Conservation (phyloP, 108 stramenopile species). For the Nitzschia sp. region DNA sequence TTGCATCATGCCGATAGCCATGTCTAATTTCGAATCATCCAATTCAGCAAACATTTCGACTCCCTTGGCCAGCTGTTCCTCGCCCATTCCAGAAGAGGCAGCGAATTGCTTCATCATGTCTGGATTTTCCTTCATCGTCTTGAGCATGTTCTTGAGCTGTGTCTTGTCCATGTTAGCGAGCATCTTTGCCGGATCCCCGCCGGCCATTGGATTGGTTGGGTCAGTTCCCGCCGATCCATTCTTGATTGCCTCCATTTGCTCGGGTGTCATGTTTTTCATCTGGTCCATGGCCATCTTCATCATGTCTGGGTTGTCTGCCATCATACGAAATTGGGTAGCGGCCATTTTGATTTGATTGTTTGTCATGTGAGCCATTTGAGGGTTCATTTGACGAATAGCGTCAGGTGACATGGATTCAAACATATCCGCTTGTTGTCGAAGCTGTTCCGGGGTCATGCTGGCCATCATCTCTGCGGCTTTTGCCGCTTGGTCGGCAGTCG, state of each 20-base stretch:
- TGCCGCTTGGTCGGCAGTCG: constrained; percentile 3
- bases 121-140: constrained; percentile 74
- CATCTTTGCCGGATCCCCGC: constrained; percentile 57
- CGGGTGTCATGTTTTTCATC: constrained; percentile 58
- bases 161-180: constrained; percentile 63
- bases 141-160: constrained; percentile 61
- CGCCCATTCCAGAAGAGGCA: constrained; percentile 38
- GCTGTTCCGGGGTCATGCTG: constrained; percentile 67
- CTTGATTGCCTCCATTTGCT: constrained; percentile 52
- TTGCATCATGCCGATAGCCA: constrained; percentile 49
- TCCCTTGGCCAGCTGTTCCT: constrained; percentile 56
- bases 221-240: constrained; percentile 14
- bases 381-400: constrained; percentile 58
- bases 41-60: constrained; percentile 66
- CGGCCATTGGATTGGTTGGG: constrained; percentile 1
- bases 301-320: constrained; percentile 73
- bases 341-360: constrained; percentile 61
- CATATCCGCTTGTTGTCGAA: constrained; percentile 59
- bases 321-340: constrained; percentile 63
- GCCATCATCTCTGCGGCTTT: constrained; percentile 42
- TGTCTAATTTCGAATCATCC: constrained; percentile 68
- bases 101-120: constrained; percentile 64
- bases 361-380: constrained; percentile 63
- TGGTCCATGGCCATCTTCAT: constrained; percentile 72
- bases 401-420: constrained; percentile 55